These are phyloP conservation scores for Corymbia citriodora DNA, from an alignment of 441 rosid genomes.

Conservation along the genomic window DNA sequence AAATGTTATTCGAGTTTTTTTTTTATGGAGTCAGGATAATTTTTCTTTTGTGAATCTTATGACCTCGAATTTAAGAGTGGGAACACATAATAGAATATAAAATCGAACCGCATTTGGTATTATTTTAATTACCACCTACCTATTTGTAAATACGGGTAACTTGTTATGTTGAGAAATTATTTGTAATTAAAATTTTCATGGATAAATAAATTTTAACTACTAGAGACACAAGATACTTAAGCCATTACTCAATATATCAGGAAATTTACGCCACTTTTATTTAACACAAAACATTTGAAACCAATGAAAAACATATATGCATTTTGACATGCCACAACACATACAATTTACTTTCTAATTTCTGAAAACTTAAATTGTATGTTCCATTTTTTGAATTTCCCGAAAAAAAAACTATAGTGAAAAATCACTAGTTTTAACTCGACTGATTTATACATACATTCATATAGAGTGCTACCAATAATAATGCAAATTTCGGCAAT, in stretches of 20 bases:
- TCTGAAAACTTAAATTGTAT: not conserved
- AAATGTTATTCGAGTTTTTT: rapidly evolving
- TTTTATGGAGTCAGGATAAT: rapidly evolving
- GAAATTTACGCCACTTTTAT: not conserved
- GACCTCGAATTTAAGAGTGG: not conserved
- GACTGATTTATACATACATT: not conserved
- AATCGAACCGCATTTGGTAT: rapidly evolving
- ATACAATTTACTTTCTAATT: not conserved
- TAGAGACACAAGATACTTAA: not conserved
- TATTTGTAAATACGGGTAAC: not conserved
- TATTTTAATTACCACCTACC: not conserved
- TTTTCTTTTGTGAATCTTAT: not conserved
- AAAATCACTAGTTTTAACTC: not conserved
- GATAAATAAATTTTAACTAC: not conserved
- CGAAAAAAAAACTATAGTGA: not conserved
- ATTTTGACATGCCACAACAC: not conserved
- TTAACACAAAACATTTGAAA: not conserved
- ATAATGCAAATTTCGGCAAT: not conserved
- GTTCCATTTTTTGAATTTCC: not conserved
- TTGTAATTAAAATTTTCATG: not conserved
- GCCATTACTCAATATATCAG: not conserved
- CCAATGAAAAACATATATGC: not conserved
- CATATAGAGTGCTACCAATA: too few species aligned
- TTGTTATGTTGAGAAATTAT: not conserved
- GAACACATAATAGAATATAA: not conserved